These are phyloP conservation scores for Eimeria necatrix DNA, from an alignment of 169 alveolate genomes.

Conservation along the genomic window DNA sequence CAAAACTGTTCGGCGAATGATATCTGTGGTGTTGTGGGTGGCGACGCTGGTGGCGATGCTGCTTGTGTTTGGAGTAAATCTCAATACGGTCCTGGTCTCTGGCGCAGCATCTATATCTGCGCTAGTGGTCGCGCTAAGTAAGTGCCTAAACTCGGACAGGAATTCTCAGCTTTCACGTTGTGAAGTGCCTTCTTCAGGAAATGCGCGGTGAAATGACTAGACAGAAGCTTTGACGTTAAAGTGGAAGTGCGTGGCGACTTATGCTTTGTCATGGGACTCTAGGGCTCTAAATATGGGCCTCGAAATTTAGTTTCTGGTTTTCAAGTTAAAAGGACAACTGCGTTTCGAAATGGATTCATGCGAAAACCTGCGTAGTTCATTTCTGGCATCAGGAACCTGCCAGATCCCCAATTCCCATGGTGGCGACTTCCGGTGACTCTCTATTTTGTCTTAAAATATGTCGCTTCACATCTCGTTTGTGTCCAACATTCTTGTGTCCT, in stretches of 20 bases:
- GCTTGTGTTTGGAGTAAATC: conserved; percentile 71
- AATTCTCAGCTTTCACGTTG: not conserved
- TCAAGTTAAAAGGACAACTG: too few species aligned
- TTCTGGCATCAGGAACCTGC: too few species aligned
- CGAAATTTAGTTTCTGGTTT: too few species aligned
- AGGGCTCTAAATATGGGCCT: too few species aligned
- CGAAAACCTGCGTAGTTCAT: too few species aligned
- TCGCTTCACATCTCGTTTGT: not conserved
- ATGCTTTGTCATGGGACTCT: too few species aligned
- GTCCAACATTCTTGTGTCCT: not conserved
- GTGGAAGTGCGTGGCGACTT: too few species aligned
- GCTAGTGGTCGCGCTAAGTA: conserved; percentile 75
- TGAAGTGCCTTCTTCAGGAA: too few species aligned
- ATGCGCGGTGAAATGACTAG: too few species aligned
- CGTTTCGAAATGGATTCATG: too few species aligned
- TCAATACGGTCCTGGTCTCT: conserved; percentile 79
- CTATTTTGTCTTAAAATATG: not conserved
- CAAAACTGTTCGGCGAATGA: conserved; percentile 71
- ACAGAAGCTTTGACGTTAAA: too few species aligned
- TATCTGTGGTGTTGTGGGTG: conserved; percentile 62
- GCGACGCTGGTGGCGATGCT: conserved; percentile 67
- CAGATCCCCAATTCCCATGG: not conserved
- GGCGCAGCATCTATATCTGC: conserved; percentile 79
- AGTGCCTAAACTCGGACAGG: not conserved
- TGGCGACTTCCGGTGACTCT: too few species aligned